Conservation (phyloP, 352 stramenopile species). For the Phytopythium litorale region DNA sequence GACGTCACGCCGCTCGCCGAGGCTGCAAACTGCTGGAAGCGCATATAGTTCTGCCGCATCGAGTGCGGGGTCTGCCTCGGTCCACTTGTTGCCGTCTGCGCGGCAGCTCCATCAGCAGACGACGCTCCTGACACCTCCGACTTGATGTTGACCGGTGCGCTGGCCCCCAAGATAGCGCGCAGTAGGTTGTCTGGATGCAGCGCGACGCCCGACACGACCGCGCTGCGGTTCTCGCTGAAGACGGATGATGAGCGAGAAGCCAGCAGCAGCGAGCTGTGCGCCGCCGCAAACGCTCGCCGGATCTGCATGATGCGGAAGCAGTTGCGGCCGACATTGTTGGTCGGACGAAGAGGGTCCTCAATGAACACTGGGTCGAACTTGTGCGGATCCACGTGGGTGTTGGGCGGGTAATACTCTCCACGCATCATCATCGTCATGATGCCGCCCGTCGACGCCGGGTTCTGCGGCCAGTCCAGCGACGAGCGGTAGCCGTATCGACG, state of each 20-base stretch:
- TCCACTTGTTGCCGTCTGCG: not conserved
- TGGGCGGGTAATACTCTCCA: slow-evolving; percentile 29
- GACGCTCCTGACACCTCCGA: slow-evolving; percentile 24
- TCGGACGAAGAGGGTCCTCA: slow-evolving; percentile 91
- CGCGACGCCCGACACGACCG: slow-evolving; percentile 54
- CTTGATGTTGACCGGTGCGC: slow-evolving; percentile 51
- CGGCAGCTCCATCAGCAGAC: not conserved
- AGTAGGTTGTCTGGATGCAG: slow-evolving; percentile 81
- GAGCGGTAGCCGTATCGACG: slow-evolving; percentile 68
- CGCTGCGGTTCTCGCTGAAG: slow-evolving; percentile 53
- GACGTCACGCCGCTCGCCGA: not conserved
- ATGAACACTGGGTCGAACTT: slow-evolving; percentile 95
- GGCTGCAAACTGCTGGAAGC: slow-evolving; percentile 7
- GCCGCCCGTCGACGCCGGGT: slow-evolving; percentile 22
- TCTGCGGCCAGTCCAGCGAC: slow-evolving; percentile 51
- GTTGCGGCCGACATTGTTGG: slow-evolving; percentile 96
- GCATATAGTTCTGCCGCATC: slow-evolving; percentile 16
- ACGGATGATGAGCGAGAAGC: slow-evolving; percentile 49
- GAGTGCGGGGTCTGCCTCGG: slow-evolving; percentile 9
- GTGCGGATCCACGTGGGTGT: slow-evolving; percentile 75
- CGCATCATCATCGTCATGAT: slow-evolving; percentile 33
- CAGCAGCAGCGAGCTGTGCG: slow-evolving; percentile 61
- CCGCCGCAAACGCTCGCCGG: slow-evolving; percentile 67
- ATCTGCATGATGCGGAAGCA: slow-evolving; percentile 94
- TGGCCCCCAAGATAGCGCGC: slow-evolving; percentile 56